Evolutionary conservation across 441 rosid genomes (phyloP), one percentile per base, ranked within the genome.

Genomic region (Pelargonium citronellum): DNA sequence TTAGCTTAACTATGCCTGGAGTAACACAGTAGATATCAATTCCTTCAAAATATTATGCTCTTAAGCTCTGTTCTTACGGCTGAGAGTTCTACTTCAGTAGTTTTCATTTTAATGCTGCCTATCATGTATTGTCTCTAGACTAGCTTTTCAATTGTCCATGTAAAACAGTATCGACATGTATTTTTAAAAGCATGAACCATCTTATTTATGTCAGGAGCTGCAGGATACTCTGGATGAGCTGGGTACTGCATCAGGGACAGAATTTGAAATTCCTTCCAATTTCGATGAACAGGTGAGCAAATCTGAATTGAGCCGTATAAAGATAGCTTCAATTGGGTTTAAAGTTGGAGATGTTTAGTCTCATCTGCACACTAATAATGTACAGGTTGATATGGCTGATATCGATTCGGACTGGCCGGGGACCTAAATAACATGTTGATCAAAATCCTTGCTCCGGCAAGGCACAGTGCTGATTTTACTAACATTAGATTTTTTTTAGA

Each of bases 211-310:
- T 8, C 73, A 81, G 85, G 87, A 77, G 34, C 57, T 82, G 73
- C 84, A 79, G 81, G 84, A 77, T 64, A 81, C 85, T 20, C 53
- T 84, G 67, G 79, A 82, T 64, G 87, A 82, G 76, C 79, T 82
- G 9, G 85, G 77, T 12, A 74, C 74, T 72, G 83, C 80, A 43
- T 79, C 87, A 0, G 79, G 84, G 49, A 82, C 85, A 57, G 87
- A 82, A 63, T 84, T 84, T 67, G 87, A 84, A 73, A 82, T 84
- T 19, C 84, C 85, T n/a, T 76, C 79, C 24, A 66, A 69, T 77
- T 84, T 82, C 61, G 85, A 84, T 24, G 83, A 82, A 67, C 85
- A 84, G 83, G 84, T 80, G 64, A 66, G 67, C 65, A 60, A 65
- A 70, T 61, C 71, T 63, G 70, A 67, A 61, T 73, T 47, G 34